Percentiles rank a stretch among this genome's conserved stretches.
Conservation (phyloP, 73 alveolate genomes). For the Symbiodinium pilosum region DNA sequence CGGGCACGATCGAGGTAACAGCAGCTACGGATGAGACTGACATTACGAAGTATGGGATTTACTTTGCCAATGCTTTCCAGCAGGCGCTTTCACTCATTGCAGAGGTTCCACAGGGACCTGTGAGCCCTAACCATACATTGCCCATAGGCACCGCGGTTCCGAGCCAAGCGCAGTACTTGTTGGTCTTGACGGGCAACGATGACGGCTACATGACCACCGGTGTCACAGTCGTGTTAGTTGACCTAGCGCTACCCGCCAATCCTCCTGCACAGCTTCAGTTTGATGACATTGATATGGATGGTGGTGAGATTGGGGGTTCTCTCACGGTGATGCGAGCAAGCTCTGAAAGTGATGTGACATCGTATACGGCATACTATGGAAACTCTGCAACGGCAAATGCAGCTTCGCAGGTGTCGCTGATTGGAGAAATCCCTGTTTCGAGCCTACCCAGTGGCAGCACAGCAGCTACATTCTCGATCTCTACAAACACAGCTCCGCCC, state of each 20-base stretch:
- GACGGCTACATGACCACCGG: conserved; percentile 20
- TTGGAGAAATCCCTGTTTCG: background rate
- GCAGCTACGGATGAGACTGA: background rate
- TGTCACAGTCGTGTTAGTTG: background rate
- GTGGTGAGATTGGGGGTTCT: conserved; percentile 5
- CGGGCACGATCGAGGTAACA: background rate
- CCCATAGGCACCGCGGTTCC: background rate
- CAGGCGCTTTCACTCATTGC: background rate
- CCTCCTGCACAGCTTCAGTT: conserved; percentile 18
- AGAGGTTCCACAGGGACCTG: background rate
- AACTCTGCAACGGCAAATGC: background rate
- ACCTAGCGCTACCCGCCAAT: background rate
- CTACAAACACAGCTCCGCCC: background rate
- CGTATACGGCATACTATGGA: conserved; percentile 25
- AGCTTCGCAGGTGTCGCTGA: background rate
- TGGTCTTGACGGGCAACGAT: conserved; percentile 10
- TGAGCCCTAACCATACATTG: background rate
- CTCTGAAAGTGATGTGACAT: background rate
- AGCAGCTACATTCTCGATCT: background rate
- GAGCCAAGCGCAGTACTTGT: background rate
- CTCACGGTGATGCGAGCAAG: conserved; percentile 9
- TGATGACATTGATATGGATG: conserved; percentile 19
- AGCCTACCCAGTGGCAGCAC: conserved; percentile 10
- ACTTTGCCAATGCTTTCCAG: background rate
- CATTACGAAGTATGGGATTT: conserved; percentile 5